A percentile compares a stretch with the other conserved stretches of the same genome.
These are phyloP conservation scores for Candida sphagnicola DNA, from an alignment of 805 yeast genomes.

Conservation along the genomic window DNA sequence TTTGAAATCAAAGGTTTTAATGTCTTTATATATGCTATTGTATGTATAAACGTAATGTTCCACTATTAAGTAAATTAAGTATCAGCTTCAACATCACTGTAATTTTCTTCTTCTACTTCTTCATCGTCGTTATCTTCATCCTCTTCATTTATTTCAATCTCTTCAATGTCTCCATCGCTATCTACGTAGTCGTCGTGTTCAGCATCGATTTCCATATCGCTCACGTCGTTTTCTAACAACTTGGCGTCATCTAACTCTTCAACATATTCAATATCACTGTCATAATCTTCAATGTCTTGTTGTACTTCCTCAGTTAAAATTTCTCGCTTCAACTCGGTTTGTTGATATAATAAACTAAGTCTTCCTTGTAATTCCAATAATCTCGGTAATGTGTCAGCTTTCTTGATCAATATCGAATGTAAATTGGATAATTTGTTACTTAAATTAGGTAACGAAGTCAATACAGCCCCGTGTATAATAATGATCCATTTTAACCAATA, in stretches of 20 bases:
- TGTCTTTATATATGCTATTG: neutral
- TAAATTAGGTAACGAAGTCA: conserved; percentile 44
- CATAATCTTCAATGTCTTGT: conserved; percentile 28
- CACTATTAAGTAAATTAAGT: neutral
- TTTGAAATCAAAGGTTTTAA: neutral
- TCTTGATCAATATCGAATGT: conserved; percentile 45
- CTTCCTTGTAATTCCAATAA: conserved; percentile 50
- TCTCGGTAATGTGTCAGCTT: conserved; percentile 46
- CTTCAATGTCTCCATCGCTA: conserved; percentile 10
- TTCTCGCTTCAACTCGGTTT: conserved; percentile 38
- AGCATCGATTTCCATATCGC: conserved; percentile 12
- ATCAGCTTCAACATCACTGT: conserved; percentile 20
- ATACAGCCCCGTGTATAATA: conserved; percentile 50
- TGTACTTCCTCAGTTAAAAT: conserved; percentile 24
- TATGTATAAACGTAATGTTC: neutral
- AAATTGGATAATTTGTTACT: conserved; percentile 39
- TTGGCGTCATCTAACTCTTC: conserved; percentile 61
- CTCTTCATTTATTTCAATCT: conserved; percentile 6
- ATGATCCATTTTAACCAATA: conserved; percentile 57
- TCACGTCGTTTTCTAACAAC: conserved; percentile 17
- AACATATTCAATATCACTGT: conserved; percentile 61
- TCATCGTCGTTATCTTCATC: conserved; percentile 8
- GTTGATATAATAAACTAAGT: conserved; percentile 44
- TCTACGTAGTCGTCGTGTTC: conserved; percentile 13
- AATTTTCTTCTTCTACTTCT: conserved; percentile 17